Percentiles rank a stretch among this genome's conserved stretches.
These are phyloP conservation scores for Coccomyxa sp. DNA, from an alignment of 139 green algal species.

Conservation along the genomic window DNA sequence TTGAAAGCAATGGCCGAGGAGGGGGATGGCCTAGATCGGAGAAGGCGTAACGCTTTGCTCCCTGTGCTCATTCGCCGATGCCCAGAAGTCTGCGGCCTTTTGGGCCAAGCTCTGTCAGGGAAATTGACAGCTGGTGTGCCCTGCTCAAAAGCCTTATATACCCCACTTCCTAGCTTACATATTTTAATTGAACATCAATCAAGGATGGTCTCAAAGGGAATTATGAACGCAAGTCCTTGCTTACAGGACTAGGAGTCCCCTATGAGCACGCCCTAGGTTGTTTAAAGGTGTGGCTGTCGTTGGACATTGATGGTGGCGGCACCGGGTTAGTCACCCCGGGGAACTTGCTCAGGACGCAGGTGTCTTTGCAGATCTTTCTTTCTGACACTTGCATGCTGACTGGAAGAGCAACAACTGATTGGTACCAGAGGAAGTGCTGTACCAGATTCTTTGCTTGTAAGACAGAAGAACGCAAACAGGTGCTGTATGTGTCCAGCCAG, in stretches of 20 bases:
- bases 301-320: constrained; percentile 1
- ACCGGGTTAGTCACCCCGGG: not conserved
- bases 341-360: not conserved
- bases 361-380: not conserved
- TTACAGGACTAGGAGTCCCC: not conserved
- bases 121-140: not conserved
- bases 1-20: not conserved
- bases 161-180: not conserved
- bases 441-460: not conserved
- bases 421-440: not conserved
- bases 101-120: not conserved
- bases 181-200: not conserved
- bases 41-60: not conserved
- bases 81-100: not conserved
- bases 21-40: not conserved
- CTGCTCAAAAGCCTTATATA: no score
- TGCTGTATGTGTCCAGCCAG: not conserved
- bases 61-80: not conserved
- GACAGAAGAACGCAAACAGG: not conserved
- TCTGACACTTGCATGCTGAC: not conserved
- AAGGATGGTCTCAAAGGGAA: not conserved
- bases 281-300: not conserved
- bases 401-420: not conserved
- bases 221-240: not conserved
- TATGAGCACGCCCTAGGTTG: not conserved